Evolutionary conservation across 2,329 filamentous ascomycete species (phyloP).

Genomic region (Sporothrix pallida): DNA sequence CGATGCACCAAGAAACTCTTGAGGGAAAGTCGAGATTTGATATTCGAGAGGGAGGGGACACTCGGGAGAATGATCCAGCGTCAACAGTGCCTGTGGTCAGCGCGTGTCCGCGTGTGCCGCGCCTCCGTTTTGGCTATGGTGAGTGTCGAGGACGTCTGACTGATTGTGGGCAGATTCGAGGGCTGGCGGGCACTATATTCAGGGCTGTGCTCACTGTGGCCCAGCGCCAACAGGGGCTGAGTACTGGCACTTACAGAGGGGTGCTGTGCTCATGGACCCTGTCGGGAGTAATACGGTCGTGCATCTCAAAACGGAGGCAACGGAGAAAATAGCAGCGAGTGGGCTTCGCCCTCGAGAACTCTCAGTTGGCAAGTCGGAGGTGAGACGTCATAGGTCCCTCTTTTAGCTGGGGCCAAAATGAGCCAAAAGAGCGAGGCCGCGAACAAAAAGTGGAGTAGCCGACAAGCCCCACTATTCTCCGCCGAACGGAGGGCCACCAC

Average conservation of each 20-base stretch:
- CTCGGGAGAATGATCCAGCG: background rate
- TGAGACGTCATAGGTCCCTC: slow-evolving; percentile 29
- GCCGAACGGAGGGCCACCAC: slow-evolving; percentile 10
- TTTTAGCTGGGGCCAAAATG: background rate
- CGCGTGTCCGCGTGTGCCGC: background rate
- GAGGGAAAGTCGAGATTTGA: background rate
- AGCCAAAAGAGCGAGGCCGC: slow-evolving; percentile 32
- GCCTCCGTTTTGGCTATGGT: background rate
- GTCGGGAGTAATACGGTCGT: background rate
- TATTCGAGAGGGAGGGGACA: background rate
- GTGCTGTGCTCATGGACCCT: no score
- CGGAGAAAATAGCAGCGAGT: background rate
- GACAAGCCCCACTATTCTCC: slow-evolving; percentile 11
- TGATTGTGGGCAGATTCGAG: slow-evolving; percentile 5
- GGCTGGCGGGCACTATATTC: background rate
- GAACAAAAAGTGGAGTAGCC: slow-evolving; percentile 26
- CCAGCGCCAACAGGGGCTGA: background rate
- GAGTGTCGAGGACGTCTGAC: background rate
- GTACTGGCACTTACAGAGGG: no score
- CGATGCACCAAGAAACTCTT: background rate
- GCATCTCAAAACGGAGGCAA: slow-evolving; percentile 1
- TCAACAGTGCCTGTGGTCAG: background rate
- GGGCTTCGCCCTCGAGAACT: no score
- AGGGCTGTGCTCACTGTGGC: background rate
- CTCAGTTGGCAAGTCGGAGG: background rate